phyloP scores from a whole-genome alignment of 2,329 filamentous ascomycete genomes.

The Escovopsis sp. region DNA sequence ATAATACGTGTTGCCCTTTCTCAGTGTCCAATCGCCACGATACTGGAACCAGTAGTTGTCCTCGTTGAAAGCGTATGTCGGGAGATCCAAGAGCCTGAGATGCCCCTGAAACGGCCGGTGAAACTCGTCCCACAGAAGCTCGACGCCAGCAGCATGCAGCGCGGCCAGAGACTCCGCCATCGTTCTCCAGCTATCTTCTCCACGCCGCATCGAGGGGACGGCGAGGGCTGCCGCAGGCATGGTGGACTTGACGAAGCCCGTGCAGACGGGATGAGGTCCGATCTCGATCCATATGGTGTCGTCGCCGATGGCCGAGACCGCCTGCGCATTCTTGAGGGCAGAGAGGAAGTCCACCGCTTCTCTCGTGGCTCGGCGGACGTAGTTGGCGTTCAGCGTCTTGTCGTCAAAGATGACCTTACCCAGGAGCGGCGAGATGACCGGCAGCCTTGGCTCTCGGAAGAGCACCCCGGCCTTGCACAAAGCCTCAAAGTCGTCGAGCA shows the following conservation, averaged over 20 bases:
- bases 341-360: not conserved
- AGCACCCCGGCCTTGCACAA: too few species aligned
- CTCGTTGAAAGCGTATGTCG: slow-evolving; percentile 55
- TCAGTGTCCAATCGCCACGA: slow-evolving; percentile 31
- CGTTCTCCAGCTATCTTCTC: slow-evolving; percentile 19
- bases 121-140: slow-evolving; percentile 55
- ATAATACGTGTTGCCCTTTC: slow-evolving; percentile 25
- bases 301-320: not conserved
- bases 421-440: slow-evolving; percentile 26
- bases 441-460: slow-evolving; percentile 1
- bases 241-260: not conserved
- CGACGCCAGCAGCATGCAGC: slow-evolving; percentile 33
- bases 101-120: slow-evolving; percentile 30
- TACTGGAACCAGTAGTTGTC: slow-evolving; percentile 50
- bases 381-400: slow-evolving; percentile 3
- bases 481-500: slow-evolving; percentile 20
- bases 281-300: not conserved
- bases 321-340: not conserved
- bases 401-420: slow-evolving; percentile 30
- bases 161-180: not conserved
- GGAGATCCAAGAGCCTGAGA: slow-evolving; percentile 38
- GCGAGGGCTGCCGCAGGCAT: not conserved
- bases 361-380: slow-evolving; percentile 2
- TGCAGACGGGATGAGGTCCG: not conserved
- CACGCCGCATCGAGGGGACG: slow-evolving; percentile 37